These are phyloP conservation scores for Beta lomatogona DNA, from an alignment of 179 eudicot genomes.

Conservation along the genomic window DNA sequence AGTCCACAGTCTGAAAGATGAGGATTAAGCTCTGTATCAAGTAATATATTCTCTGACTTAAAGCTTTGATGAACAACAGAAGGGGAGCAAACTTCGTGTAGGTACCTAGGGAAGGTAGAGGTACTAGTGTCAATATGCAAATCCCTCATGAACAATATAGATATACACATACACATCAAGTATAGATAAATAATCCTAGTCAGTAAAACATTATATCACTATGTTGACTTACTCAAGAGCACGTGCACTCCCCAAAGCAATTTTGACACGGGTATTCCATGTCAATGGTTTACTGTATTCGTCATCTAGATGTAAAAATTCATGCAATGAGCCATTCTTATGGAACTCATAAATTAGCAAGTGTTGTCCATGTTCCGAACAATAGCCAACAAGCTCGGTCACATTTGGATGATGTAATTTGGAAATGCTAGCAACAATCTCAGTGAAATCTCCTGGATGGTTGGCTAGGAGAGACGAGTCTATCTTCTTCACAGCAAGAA, in stretches of 20 bases:
- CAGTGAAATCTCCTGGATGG: conserved; percentile 68
- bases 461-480: conserved; percentile 63
- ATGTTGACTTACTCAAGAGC: conserved; percentile 83
- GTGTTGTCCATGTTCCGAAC: conserved; percentile 93
- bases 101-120: conserved; percentile 58
- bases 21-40: conserved; percentile 89
- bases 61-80: conserved; percentile 86
- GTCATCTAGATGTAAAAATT: conserved; percentile 82
- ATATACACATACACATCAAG: background rate
- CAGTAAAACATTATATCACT: background rate
- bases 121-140: background rate
- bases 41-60: conserved; percentile 90
- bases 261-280: conserved; percentile 94
- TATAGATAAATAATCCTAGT: background rate
- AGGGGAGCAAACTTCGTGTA: conserved; percentile 96
- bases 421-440: conserved; percentile 71
- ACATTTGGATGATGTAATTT: conserved; percentile 80
- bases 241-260: conserved; percentile 97
- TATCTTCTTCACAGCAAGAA: conserved; percentile 92
- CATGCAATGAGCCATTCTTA: conserved; percentile 81
- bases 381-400: conserved; percentile 86
- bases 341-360: conserved; percentile 81
- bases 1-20: conserved; percentile 87
- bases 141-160: background rate
- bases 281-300: conserved; percentile 82